A percentile compares a stretch with the other conserved stretches of the same genome.
Evolutionary conservation across 2,329 filamentous ascomycete genomes (phyloP).

Genomic region (Didymella keratinophila): DNA sequence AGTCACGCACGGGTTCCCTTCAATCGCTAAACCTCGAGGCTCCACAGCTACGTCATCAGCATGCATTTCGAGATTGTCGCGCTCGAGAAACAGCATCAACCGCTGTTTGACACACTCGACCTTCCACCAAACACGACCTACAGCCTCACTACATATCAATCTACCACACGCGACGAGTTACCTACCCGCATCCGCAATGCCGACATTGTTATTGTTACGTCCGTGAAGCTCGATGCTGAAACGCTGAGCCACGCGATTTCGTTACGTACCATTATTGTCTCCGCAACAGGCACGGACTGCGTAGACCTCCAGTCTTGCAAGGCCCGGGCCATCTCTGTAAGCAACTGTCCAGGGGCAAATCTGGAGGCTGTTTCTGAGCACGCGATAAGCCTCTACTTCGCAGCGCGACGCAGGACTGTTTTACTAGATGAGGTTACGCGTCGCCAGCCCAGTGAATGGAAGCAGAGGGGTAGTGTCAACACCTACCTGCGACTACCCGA

Average conservation of each 20-base stretch:
- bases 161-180: conserved; percentile 37
- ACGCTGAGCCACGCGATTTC: conserved; percentile 51
- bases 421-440: conserved; percentile 38
- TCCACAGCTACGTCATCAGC: conserved; percentile 20
- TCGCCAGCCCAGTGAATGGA: conserved; percentile 52
- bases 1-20: conserved; percentile 1
- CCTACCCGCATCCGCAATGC: conserved; percentile 55
- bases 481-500: conserved; percentile 43
- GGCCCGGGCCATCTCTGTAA: conserved; percentile 55
- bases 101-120: conserved; percentile 50
- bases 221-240: conserved; percentile 52
- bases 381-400: conserved; percentile 60
- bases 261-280: conserved; percentile 52
- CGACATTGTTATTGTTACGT: conserved; percentile 56
- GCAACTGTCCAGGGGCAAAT: conserved; percentile 58
- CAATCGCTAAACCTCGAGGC: background rate
- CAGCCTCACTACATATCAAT: conserved; percentile 53
- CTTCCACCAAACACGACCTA: conserved; percentile 50
- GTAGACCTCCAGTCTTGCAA: conserved; percentile 56
- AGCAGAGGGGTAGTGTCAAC: conserved; percentile 47
- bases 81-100: conserved; percentile 55
- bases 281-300: conserved; percentile 58
- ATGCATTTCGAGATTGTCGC: conserved; percentile 57
- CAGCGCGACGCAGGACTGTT: conserved; percentile 54
- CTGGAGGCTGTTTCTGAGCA: conserved; percentile 60